Evolutionary conservation across 2,329 filamentous ascomycete species (phyloP).

Genomic region (Didymella glomerata): DNA sequence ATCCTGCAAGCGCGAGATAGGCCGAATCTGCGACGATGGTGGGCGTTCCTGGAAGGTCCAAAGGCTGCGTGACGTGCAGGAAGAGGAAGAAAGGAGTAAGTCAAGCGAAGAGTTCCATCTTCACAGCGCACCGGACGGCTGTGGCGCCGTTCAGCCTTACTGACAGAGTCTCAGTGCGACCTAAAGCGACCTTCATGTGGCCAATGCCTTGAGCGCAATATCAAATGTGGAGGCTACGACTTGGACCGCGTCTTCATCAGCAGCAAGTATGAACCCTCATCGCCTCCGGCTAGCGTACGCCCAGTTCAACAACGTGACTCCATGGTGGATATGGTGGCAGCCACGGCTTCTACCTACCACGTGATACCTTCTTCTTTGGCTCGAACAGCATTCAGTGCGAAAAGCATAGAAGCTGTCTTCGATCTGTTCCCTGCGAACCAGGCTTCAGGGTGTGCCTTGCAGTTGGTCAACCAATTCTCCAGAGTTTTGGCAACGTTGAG

Average conservation of each 20-base stretch:
- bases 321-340: conserved; percentile 8
- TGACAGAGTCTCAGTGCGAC: conserved; percentile 61
- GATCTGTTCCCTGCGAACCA: conserved; percentile 31
- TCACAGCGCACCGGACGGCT: not conserved
- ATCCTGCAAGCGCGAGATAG: not conserved
- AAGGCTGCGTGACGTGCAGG: conserved; percentile 45
- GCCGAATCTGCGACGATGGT: conserved; percentile 27
- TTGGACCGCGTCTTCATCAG: conserved; percentile 69
- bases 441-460: conserved; percentile 4
- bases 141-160: not conserved
- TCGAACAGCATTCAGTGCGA: conserved; percentile 36
- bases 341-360: conserved; percentile 19
- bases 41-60: conserved; percentile 43
- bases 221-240: conserved; percentile 70
- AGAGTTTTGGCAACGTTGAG: conserved; percentile 30
- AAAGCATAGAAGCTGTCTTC: conserved; percentile 34
- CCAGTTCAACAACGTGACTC: not conserved
- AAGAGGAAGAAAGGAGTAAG: conserved; percentile 65
- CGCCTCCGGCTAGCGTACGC: not conserved
- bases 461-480: conserved; percentile 23
- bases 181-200: conserved; percentile 67
- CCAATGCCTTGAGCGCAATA: conserved; percentile 66
- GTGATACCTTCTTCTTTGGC: conserved; percentile 21
- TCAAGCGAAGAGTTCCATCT: conserved; percentile 1
- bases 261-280: conserved; percentile 21